Conservation (phyloP, 192 early-diverging fungal genomes). For the Coemansia sp. region DNA sequence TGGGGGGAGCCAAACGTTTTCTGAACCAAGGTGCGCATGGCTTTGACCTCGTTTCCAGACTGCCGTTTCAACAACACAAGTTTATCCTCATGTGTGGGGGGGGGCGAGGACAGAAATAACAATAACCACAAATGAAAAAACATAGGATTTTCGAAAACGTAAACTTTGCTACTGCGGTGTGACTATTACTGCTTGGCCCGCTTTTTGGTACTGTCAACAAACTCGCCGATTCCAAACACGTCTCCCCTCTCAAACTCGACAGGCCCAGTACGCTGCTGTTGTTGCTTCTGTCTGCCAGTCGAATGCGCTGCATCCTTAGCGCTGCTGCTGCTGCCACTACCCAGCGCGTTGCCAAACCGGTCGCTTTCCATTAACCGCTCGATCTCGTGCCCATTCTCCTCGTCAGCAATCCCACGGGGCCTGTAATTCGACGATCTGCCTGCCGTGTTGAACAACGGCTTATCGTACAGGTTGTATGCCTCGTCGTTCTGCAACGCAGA, state of each 20-base stretch:
- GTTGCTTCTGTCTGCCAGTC: conserved; percentile 12
- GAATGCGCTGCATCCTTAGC: conserved; percentile 68
- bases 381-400: conserved; percentile 58
- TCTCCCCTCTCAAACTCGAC: conserved; percentile 97
- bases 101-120: neutral
- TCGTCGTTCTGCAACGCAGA: conserved; percentile 93
- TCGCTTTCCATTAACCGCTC: conserved; percentile 70
- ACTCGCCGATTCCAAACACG: conserved; percentile 90
- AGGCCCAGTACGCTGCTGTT: conserved; percentile 68
- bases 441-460: conserved; percentile 82
- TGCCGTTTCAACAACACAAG: neutral
- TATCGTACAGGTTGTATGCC: conserved; percentile 93
- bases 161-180: neutral
- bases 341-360: conserved; percentile 63
- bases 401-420: conserved; percentile 66
- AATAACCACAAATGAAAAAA: neutral
- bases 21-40: neutral
- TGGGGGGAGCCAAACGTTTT: neutral
- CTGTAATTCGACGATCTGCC: conserved; percentile 76
- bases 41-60: neutral
- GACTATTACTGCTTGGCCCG: conserved; percentile 1
- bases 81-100: neutral
- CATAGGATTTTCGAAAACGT: neutral
- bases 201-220: conserved; percentile 70
- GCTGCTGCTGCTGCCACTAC: conserved; percentile 18